Base-by-base conservation (phyloP, 305 asterid species). In the Fraxinus baroniana region DNA sequence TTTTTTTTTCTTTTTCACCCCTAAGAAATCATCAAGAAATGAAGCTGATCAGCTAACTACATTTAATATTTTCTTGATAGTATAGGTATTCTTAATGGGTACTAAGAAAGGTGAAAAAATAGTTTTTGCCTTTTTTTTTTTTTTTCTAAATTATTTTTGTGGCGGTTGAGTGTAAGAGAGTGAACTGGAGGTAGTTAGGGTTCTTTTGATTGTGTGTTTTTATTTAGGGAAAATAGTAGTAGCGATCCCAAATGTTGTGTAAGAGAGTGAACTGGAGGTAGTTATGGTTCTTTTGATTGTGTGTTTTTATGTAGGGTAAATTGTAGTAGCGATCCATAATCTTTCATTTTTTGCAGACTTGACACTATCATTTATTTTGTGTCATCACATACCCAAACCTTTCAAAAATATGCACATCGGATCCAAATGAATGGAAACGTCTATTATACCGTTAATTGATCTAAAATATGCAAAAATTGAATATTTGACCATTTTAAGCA, bases 71-170 rank as follows among this genome's bases (percentile, higher is more conserved):
- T 55, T 71, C 76, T 71, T 30, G 76, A 32, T 30, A 30, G 76
- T 71, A 71, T 15, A 15, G 37, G 37, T 71, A 30, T 18, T 71
- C 76, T 71, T 32, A 26, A 80, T 62, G 83, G 81, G 46, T 72
- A 15, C 80, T 20, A 8, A 73, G 39, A 83, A n/a, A 49, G 49
- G 44, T 33, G 49, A 26, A 35, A 20, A 39, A 20, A 55, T 33
- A 57, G 76, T 75, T 44, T 8, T 44, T 20, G 18, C n/a, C 1
- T 2, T 5, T 35, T 5, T 32, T 32, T 2, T 5, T 35, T 5
- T 71, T 35, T 10, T 1, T 1, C 44, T 60, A 13, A 10, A n/a
- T 7, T 12, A n/a, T 26, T 79, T 9, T 15, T 36, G 44, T 7
- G 52, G 22, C 71, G 36, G 36, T 33, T 33, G 6, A 33, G 36